Base-by-base conservation (phyloP, 2,329 filamentous ascomycete genomes). In the Fusarium hostae region DNA sequence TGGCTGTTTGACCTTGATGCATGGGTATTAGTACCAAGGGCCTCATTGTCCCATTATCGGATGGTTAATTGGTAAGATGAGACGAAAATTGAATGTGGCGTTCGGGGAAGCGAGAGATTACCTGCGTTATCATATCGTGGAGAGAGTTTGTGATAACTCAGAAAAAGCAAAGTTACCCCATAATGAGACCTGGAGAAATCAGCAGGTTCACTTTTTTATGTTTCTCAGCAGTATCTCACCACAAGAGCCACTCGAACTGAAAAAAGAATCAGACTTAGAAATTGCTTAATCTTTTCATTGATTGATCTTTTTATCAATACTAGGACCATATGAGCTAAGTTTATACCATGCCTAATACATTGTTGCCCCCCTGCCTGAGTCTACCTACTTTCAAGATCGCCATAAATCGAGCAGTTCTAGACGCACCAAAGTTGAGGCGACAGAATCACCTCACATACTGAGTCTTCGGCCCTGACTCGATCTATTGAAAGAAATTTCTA, bases 1-100 rank as follows among this genome's bases (percentile, higher is more conserved):
- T 70, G 63, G 55, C 66, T 52, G 40, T 44, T 44, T 55, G 44
- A 52, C 24, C 50, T 55, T 54, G 44, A 28, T 37, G 32, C 24
- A 67, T 45, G 32, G 35, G 43, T 40, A 13, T 10, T 51, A 56
- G 39, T 9, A 55, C 18, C 32, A 32, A 30, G 35, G 22, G 50
- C 50, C 58, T 57, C 40, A 34, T n/a, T 54, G 15, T 10, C 24
- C 28, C 6, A 37, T 26, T 9, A 40, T 61, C 43, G 9, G 13
- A 55, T 12, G 9, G 32, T 30, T 40, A 7, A 30, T 32, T 13
- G 12, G 44, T 7, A 22, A 35, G 30, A 50, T 10, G 13, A 28
- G 41, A 45, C 30, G 18, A 22, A 24, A 30, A 18, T 2, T 30
- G n/a, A 47, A 34, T 8, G 35, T 37, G 7, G 18, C 30, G 20